Conservation (phyloP, 1,284 basidiomycete species). For the Pyrrhoderma lamaoense region DNA sequence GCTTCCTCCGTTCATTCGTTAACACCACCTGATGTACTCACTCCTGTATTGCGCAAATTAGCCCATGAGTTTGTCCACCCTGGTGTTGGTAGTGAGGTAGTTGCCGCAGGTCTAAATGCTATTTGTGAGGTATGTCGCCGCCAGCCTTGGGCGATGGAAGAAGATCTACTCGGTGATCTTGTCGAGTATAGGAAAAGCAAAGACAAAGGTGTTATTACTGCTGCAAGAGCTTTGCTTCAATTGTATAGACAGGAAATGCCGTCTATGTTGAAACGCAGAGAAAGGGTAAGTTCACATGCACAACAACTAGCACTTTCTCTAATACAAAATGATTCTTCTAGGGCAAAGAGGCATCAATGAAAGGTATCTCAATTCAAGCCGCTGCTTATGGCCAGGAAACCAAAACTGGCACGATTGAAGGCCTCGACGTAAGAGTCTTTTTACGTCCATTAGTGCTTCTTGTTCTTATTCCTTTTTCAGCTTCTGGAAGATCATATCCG, state of each 20-base stretch:
- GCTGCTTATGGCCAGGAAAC: conserved; percentile 79
- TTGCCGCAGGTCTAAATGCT: conserved; percentile 92
- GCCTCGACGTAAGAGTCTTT: conserved; percentile 57
- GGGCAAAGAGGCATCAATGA: conserved; percentile 83
- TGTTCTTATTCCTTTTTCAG: conserved; percentile 31
- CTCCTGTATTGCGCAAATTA: conserved; percentile 86
- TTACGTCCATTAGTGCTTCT: conserved; percentile 7
- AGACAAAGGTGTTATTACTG: conserved; percentile 90
- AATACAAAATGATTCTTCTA: too few species aligned
- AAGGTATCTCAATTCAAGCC: conserved; percentile 45
- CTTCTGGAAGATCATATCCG: conserved; percentile 84
- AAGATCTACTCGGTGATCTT: conserved; percentile 87
- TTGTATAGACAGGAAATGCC: conserved; percentile 98
- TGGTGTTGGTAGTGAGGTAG: conserved; percentile 92
- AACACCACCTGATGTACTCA: conserved; percentile 89
- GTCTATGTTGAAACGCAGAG: conserved; percentile 81
- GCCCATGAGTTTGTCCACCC: conserved; percentile 97
- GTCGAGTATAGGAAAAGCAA: conserved; percentile 93
- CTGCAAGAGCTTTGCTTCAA: conserved; percentile 81
- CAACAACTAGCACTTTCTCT: too few species aligned
- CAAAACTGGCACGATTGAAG: conserved; percentile 81
- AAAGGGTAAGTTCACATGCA: conserved; percentile 50
- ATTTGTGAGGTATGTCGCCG: conserved; percentile 89
- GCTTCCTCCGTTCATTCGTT: conserved; percentile 95
- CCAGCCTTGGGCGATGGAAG: conserved; percentile 96